These are phyloP conservation scores for Euphorbia tirucalli DNA, from an alignment of 345 rosid genomes.

Conservation along the genomic window DNA sequence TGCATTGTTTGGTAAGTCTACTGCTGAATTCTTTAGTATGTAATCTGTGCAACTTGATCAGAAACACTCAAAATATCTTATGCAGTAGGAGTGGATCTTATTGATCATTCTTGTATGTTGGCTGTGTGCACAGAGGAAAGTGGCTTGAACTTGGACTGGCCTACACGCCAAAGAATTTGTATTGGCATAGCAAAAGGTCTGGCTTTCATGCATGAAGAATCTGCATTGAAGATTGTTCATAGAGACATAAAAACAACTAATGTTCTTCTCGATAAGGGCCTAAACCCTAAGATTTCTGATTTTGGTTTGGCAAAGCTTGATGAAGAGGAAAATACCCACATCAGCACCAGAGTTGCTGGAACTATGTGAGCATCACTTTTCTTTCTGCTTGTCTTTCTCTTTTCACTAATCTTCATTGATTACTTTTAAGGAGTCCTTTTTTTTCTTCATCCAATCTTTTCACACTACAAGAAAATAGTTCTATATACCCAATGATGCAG, in stretches of 20 bases:
- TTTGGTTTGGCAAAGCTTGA: conserved; percentile 24
- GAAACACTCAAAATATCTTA: background rate
- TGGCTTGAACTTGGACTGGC: conserved; percentile 15
- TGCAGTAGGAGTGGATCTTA: background rate
- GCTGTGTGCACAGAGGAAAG: background rate
- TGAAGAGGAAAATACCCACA: conserved; percentile 23
- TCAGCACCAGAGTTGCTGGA: conserved; percentile 26
- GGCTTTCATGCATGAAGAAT: conserved; percentile 23
- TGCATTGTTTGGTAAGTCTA: conserved; percentile 34
- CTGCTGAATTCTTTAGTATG: background rate
- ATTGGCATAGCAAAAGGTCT: conserved; percentile 23
- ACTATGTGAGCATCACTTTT: conserved; percentile 12
- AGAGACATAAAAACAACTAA: conserved; percentile 25
- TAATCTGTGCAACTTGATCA: background rate
- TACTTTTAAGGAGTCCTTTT: background rate
- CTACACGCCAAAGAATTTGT: conserved; percentile 12
- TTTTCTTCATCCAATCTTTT: no score
- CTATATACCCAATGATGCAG: no score
- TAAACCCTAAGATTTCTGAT: conserved; percentile 17
- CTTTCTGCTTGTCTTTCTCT: background rate
- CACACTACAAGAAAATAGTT: no score
- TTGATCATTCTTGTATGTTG: background rate
- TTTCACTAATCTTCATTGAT: background rate
- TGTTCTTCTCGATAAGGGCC: conserved; percentile 17
- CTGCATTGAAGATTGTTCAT: conserved; percentile 17